Percentiles rank a stretch among this genome's conserved stretches.
phyloP scores from a whole-genome alignment of 176 grass and related monocot genomes.

The Microstegium vimineum region DNA sequence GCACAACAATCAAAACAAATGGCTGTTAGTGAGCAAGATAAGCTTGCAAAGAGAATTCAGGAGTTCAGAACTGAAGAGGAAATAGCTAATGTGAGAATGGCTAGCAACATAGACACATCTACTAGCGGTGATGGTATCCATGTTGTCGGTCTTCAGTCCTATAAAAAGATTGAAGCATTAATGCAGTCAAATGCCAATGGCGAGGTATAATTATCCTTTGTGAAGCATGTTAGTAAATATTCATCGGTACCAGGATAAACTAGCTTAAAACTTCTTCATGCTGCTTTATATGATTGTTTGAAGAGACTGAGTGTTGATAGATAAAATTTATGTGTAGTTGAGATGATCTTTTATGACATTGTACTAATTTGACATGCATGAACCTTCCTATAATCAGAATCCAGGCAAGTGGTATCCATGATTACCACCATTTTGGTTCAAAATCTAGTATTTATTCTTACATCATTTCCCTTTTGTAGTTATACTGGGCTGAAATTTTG shows the following conservation, averaged over 20 bases:
- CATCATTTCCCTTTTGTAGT: slow-evolving; percentile 8
- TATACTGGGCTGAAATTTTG: neutral
- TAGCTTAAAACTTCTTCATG: slow-evolving; percentile 3
- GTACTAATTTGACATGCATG: slow-evolving; percentile 5
- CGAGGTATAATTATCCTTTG: slow-evolving; percentile 51
- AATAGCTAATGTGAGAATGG: slow-evolving; percentile 68
- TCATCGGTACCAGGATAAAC: neutral
- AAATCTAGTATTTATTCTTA: slow-evolving; percentile 18
- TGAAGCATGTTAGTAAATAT: slow-evolving; percentile 14
- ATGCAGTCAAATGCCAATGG: slow-evolving; percentile 90
- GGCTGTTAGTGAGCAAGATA: slow-evolving; percentile 75
- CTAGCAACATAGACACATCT: slow-evolving; percentile 69
- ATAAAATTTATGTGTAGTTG: slow-evolving; percentile 3
- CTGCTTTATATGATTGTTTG: neutral
- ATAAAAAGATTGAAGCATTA: slow-evolving; percentile 90
- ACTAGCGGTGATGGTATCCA: slow-evolving; percentile 87
- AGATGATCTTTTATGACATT: neutral
- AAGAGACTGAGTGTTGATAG: neutral
- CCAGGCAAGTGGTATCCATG: neutral
- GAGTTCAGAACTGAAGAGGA: slow-evolving; percentile 93
- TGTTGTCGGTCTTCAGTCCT: slow-evolving; percentile 85
- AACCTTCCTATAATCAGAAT: slow-evolving; percentile 8
- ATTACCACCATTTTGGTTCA: slow-evolving; percentile 5
- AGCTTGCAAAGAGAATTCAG: slow-evolving; percentile 94
- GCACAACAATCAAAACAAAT: slow-evolving; percentile 97